Conservation (phyloP, 2,329 filamentous ascomycete species). For the Alternaria burnsii region DNA sequence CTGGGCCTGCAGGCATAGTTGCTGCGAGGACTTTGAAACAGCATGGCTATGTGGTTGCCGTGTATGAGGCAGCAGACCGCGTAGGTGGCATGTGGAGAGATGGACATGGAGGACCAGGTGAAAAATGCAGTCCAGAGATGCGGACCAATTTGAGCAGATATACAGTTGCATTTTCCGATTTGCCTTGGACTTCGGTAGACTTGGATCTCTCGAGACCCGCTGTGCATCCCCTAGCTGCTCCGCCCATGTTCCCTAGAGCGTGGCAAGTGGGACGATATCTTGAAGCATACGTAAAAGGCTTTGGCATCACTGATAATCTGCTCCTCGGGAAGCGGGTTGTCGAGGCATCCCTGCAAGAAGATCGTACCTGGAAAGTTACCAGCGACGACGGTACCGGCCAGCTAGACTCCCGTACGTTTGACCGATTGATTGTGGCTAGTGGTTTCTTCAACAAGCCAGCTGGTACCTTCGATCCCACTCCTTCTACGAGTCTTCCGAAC, state of each 20-base stretch:
- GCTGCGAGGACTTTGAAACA: slow-evolving; percentile 71
- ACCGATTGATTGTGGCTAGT: slow-evolving; percentile 75
- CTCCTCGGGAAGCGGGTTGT: slow-evolving; percentile 57
- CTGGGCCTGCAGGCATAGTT: slow-evolving; percentile 56
- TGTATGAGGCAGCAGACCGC: slow-evolving; percentile 72
- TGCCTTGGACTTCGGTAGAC: slow-evolving; percentile 70
- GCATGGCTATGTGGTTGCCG: slow-evolving; percentile 72
- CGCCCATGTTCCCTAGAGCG: slow-evolving; percentile 75
- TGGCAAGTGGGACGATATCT: slow-evolving; percentile 81
- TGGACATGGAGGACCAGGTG: slow-evolving; percentile 54
- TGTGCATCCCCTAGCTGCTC: slow-evolving; percentile 17
- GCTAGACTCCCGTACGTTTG: slow-evolving; percentile 59
- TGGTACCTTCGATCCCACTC: slow-evolving; percentile 22
- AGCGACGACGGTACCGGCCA: slow-evolving; percentile 25
- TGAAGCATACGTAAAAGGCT: slow-evolving; percentile 68
- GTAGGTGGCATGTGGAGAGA: slow-evolving; percentile 82
- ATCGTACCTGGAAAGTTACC: slow-evolving; percentile 30
- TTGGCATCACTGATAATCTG: slow-evolving; percentile 61
- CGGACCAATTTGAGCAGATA: slow-evolving; percentile 79
- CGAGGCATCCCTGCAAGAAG: slow-evolving; percentile 31
- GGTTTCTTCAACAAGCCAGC: slow-evolving; percentile 71
- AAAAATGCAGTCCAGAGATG: slow-evolving; percentile 68
- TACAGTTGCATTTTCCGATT: slow-evolving; percentile 70
- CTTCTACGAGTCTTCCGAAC: slow-evolving; percentile 9
- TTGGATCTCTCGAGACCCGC: slow-evolving; percentile 39